A percentile compares a stretch with the other conserved stretches of the same genome.
Evolutionary conservation across 495 filamentous ascomycete species (phyloP).

Genomic region (Xylaria bambusicola): DNA sequence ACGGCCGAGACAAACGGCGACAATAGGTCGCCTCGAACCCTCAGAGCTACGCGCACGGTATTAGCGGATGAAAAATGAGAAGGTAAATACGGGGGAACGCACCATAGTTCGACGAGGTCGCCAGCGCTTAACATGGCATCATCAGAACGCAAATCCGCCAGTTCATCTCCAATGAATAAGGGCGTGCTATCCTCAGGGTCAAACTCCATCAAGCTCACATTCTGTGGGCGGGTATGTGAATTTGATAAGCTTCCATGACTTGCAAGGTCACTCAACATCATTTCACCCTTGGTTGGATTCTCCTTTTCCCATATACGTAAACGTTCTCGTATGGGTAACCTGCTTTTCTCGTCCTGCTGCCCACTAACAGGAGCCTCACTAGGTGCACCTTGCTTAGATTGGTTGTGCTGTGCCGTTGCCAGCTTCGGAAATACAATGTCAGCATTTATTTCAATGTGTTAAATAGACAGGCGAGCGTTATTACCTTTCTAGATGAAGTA

Average conservation of each 20-base stretch:
- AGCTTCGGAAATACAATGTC: conserved; percentile 19
- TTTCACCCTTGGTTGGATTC: conserved; percentile 38
- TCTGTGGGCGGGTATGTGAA: conserved; percentile 29
- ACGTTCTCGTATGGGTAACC: conserved; percentile 46
- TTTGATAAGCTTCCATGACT: conserved; percentile 36
- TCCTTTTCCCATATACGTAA: conserved; percentile 58
- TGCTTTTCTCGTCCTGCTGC: neutral
- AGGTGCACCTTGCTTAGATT: neutral
- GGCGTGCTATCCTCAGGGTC: conserved; percentile 38
- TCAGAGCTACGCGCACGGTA: conserved; percentile 23
- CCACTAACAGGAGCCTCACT: neutral
- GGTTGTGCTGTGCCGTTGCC: conserved; percentile 24
- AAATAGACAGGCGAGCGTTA: neutral
- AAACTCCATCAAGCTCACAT: conserved; percentile 37
- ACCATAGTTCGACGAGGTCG: conserved; percentile 71
- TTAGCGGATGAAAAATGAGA: conserved; percentile 5
- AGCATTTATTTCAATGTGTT: no score
- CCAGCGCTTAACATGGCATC: conserved; percentile 58
- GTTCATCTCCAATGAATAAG: conserved; percentile 41
- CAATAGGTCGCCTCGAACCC: conserved; percentile 46
- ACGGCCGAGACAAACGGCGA: conserved; percentile 71
- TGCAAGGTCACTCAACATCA: conserved; percentile 36
- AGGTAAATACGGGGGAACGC: conserved; percentile 23
- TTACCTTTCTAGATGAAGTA: conserved; percentile 27
- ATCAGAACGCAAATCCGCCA: conserved; percentile 40